Conservation (phyloP, 257 asterid genomes). For the Jasminum sambac region DNA sequence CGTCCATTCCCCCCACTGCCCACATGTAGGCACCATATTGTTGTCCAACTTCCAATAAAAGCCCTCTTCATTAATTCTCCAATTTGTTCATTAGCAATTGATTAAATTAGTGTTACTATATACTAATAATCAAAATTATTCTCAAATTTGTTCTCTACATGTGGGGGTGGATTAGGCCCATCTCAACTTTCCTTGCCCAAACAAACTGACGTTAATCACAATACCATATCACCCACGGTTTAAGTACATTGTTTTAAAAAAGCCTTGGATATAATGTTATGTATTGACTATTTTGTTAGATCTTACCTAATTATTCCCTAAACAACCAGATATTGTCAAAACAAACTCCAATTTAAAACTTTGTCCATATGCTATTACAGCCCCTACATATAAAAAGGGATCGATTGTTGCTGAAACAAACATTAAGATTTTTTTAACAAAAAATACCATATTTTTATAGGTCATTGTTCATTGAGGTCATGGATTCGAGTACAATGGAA, state of each 20-base stretch:
- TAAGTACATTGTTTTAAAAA: conserved; percentile 22
- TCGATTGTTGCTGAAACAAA: not conserved
- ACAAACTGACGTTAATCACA: conserved; percentile 16
- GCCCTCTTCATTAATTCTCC: conserved; percentile 18
- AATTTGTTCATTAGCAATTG: conserved; percentile 23
- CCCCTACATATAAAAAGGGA: conserved; percentile 12
- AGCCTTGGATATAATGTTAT: conserved; percentile 11
- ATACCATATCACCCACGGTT: conserved; percentile 10
- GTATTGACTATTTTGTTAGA: conserved; percentile 10
- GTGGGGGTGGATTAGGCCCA: conserved; percentile 15
- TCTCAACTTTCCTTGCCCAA: conserved; percentile 22
- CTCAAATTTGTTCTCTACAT: conserved; percentile 22
- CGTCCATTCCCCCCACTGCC: no score
- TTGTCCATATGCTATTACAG: not conserved
- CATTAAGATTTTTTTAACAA: not conserved
- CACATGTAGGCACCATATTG: no score
- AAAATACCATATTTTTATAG: not conserved
- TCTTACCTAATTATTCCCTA: conserved; percentile 7
- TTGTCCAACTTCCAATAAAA: not conserved
- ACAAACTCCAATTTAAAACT: conserved; percentile 26
- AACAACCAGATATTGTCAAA: conserved; percentile 24
- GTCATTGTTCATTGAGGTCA: conserved; percentile 9
- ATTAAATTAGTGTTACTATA: not conserved
- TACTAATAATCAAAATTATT: conserved; percentile 21
- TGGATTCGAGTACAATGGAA: conserved; percentile 32